Evolutionary conservation across 345 rosid genomes (phyloP).

Genomic region (Reutealis trisperma): DNA sequence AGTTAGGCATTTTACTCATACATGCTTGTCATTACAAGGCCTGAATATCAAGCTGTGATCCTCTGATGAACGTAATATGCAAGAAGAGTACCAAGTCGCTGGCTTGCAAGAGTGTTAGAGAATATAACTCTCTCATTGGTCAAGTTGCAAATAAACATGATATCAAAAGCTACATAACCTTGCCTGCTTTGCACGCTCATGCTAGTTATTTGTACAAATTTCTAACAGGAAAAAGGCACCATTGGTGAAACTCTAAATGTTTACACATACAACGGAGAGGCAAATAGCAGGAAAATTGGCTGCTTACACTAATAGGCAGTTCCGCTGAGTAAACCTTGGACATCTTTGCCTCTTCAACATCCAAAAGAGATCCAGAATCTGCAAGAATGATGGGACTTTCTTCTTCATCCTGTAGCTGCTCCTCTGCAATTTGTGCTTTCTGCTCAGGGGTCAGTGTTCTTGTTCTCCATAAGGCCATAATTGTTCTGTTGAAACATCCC

Average conservation of each 20-base stretch:
- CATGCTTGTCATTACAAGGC: not conserved
- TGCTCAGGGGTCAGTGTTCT: slow-evolving; percentile 56
- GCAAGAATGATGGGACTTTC: slow-evolving; percentile 39
- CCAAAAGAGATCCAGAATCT: slow-evolving; percentile 34
- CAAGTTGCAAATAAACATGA: not conserved
- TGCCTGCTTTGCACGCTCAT: not conserved
- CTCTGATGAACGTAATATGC: not conserved
- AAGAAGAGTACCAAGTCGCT: not conserved
- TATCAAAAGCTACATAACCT: not conserved
- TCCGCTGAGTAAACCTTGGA: slow-evolving; percentile 55
- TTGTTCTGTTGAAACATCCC: slow-evolving; percentile 56
- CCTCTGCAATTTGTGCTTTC: slow-evolving; percentile 58
- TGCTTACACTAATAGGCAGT: slow-evolving; percentile 60
- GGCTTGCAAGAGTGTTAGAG: not conserved
- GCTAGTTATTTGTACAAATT: not conserved
- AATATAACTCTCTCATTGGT: not conserved
- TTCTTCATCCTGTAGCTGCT: slow-evolving; percentile 47
- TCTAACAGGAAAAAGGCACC: not conserved
- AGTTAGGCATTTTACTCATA: not conserved
- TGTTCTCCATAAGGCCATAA: slow-evolving; percentile 82
- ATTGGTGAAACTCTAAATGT: not conserved
- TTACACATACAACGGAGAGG: not conserved
- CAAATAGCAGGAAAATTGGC: not conserved
- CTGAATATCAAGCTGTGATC: not conserved
- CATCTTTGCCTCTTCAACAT: slow-evolving; percentile 49